These are phyloP conservation scores for Lizonia empirigonia DNA, from an alignment of 2,329 filamentous ascomycete genomes.

Conservation along the genomic window DNA sequence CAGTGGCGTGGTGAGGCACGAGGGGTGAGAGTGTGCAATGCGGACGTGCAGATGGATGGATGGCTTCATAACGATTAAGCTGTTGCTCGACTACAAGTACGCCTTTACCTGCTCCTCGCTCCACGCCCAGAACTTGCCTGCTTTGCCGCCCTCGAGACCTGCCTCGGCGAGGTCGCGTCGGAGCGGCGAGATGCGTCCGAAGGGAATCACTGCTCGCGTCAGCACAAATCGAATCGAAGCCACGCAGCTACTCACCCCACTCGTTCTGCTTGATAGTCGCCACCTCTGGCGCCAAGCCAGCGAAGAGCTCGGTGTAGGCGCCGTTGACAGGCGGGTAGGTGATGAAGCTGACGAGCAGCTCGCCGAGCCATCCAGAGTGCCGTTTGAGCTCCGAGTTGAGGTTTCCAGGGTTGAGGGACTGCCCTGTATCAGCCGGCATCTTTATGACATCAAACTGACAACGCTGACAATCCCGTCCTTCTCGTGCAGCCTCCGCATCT, in stretches of 20 bases:
- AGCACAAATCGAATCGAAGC: not conserved
- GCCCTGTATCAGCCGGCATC: not conserved
- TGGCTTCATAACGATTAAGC: too few relatives aligned
- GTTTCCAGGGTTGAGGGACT: slow-evolving; percentile 50
- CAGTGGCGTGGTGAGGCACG: slow-evolving; percentile 33
- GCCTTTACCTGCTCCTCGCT: slow-evolving; percentile 44
- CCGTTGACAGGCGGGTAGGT: slow-evolving; percentile 26
- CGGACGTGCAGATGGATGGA: not conserved
- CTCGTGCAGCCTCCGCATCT: slow-evolving; percentile 24
- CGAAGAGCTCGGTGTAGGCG: slow-evolving; percentile 36
- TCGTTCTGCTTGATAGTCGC: slow-evolving; percentile 35
- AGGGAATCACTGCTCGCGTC: slow-evolving; percentile 52
- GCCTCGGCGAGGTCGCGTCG: slow-evolving; percentile 35
- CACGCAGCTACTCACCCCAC: slow-evolving; percentile 24
- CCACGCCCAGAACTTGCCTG: slow-evolving; percentile 54
- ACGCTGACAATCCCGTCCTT: slow-evolving; percentile 28
- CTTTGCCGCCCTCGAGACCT: slow-evolving; percentile 34
- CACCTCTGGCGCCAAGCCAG: slow-evolving; percentile 25
- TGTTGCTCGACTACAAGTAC: slow-evolving; percentile 14
- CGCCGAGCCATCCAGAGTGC: slow-evolving; percentile 29
- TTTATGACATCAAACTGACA: not conserved
- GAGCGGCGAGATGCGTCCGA: slow-evolving; percentile 46
- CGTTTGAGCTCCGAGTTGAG: slow-evolving; percentile 36
- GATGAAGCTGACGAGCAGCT: not conserved
- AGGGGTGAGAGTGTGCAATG: slow-evolving; percentile 19